Evolutionary conservation across 2,329 filamentous ascomycete genomes (phyloP), one percentile per base, ranked within the genome.

Genomic region (Scortechinia acanthostroma): DNA sequence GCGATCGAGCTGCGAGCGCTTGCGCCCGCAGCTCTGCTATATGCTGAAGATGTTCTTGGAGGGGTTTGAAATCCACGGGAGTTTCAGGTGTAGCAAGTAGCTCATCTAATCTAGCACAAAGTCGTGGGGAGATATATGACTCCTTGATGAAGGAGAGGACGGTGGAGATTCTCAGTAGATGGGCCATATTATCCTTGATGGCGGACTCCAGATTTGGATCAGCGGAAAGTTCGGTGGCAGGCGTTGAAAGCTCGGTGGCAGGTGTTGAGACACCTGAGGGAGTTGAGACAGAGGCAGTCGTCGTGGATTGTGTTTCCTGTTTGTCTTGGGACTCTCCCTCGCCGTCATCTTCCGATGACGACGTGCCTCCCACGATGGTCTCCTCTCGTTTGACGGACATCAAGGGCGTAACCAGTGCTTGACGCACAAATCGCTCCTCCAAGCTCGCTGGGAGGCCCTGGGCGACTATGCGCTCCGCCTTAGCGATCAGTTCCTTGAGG

Each of bases 341-440:
- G 20, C 20, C 35, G 19, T 63, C 59, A 10, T 56, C 50, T 14
- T 56, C 56, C 4, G 58, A 57, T 6, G 56, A 57, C 0, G 56
- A 55, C 1, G 48, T 52, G 19, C 43, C 52, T 23, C 48, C 49
- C n/a, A 28, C 47, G 3, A 49, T 47, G 33, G 51, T 51, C 43
- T 77, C 69, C 46, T 81, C 74, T 42, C 79, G 73, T 55, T 74
- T 83, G 33, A 90, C 71, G 22, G 78, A 78, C 53, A 88, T 68
- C 37, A 95, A 69, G 0, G 93, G 91, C 3, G 82, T 76, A 53
- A 93, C 86, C 3, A 98, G 69, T 2, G 77, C 76, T 55, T 84
- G 84, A 44, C 73, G 77, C 5, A 98, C 80, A 53, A 95, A 94
- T 35, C 79, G 83, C 42, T 93, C 86, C 58, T 96, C 91, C 73